phyloP scores from a whole-genome alignment of 345 rosid species.

The Firmiana major region DNA sequence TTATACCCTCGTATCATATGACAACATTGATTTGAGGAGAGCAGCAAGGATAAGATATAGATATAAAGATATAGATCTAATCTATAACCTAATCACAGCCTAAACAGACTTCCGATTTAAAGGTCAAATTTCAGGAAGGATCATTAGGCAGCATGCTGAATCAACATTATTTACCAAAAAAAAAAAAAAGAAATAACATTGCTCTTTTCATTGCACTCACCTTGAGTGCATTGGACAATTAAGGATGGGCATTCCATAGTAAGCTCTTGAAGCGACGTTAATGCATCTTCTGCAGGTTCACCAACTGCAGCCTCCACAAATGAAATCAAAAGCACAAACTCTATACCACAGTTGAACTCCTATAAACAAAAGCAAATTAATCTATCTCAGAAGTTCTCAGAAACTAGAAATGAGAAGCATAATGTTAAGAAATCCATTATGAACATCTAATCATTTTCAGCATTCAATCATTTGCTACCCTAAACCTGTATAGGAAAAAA shows the following conservation, averaged over 20 bases:
- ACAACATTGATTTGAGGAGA: not conserved
- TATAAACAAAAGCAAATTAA: slow-evolving; percentile 27
- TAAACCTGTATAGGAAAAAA: not conserved
- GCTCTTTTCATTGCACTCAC: slow-evolving; percentile 27
- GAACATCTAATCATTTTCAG: not conserved
- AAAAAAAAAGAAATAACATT: no score
- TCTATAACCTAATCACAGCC: not conserved
- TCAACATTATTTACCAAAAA: no score
- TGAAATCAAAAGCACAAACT: slow-evolving; percentile 68
- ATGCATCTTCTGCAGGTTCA: slow-evolving; percentile 56
- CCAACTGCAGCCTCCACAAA: slow-evolving; percentile 48
- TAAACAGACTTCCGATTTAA: not conserved
- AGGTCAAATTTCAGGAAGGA: not conserved
- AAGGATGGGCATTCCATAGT: slow-evolving; percentile 55
- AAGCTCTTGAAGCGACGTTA: slow-evolving; percentile 48
- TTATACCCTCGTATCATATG: not conserved
- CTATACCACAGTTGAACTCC: slow-evolving; percentile 83
- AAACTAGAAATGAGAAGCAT: not conserved
- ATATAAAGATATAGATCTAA: not conserved
- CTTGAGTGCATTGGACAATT: slow-evolving; percentile 75
- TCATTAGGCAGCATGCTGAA: slow-evolving; percentile 5
- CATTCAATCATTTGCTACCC: not conserved
- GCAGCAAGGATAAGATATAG: not conserved
- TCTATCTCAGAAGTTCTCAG: slow-evolving; percentile 11
- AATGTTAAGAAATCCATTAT: not conserved